These are phyloP conservation scores for Gamarada debralockiae DNA, from an alignment of 495 filamentous ascomycete species.

Conservation along the genomic window DNA sequence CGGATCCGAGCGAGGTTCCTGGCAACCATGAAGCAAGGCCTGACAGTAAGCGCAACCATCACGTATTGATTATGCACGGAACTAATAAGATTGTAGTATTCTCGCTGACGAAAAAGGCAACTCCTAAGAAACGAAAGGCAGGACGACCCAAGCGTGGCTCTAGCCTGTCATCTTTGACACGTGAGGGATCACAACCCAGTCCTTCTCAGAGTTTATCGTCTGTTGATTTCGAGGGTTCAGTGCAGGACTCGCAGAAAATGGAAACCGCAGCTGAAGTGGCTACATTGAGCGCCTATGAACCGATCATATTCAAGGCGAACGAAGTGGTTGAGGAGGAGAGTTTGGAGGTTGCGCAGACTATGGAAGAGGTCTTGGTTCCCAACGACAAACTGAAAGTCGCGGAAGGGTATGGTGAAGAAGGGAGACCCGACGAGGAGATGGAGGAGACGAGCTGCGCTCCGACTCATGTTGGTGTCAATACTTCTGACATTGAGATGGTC, in stretches of 20 bases:
- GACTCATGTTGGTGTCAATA: background rate
- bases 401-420: background rate
- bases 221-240: conserved; percentile 12
- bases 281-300: background rate
- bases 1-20: conserved; percentile 13
- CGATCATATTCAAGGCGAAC: background rate
- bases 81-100: background rate
- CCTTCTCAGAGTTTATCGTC: conserved; percentile 10
- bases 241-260: background rate
- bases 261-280: background rate
- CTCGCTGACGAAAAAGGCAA: background rate
- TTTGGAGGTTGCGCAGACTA: conserved; percentile 2
- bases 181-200: background rate
- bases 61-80: background rate
- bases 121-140: conserved; percentile 14
- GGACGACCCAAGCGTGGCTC: background rate
- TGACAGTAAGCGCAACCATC: background rate
- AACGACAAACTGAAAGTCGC: conserved; percentile 1
- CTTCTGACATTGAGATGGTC: conserved; percentile 12
- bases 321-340: conserved; percentile 11
- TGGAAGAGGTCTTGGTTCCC: conserved; percentile 4
- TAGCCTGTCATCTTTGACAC: background rate
- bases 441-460: background rate
- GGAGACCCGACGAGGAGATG: background rate
- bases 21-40: conserved; percentile 13